Percentiles rank a stretch among this genome's conserved stretches.
Conservation (phyloP, 2,329 filamentous ascomycete genomes). For the Gliomastix tumulicola region DNA sequence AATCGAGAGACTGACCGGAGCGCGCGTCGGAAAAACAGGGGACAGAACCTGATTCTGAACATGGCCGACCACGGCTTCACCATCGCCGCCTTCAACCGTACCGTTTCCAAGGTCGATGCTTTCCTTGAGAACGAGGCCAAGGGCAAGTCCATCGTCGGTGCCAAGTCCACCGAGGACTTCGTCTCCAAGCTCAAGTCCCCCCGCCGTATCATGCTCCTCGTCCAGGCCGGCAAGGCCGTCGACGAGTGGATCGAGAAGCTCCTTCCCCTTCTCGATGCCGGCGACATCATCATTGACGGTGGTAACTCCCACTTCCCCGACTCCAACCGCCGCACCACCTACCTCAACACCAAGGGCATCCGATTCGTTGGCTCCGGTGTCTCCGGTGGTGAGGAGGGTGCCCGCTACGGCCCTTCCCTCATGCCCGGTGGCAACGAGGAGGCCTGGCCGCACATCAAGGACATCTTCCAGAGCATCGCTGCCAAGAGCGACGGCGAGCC, state of each 20-base stretch:
- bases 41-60: conserved; percentile 84
- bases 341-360: conserved; percentile 81
- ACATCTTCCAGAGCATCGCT: conserved; percentile 95
- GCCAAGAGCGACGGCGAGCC: conserved; percentile 96
- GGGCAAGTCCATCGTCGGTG: conserved; percentile 92
- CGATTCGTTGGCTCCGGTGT: conserved; percentile 96
- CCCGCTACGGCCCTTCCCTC: conserved; percentile 91
- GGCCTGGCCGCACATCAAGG: conserved; percentile 97
- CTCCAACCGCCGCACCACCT: conserved; percentile 93
- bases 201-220: conserved; percentile 95
- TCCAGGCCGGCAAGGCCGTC: conserved; percentile 96
- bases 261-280: conserved; percentile 71
- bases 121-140: conserved; percentile 90
- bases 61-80: conserved; percentile 91
- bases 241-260: conserved; percentile 98
- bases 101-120: conserved; percentile 93
- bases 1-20: conserved; percentile 7
- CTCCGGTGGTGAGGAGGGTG: conserved; percentile 98
- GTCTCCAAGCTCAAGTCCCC: conserved; percentile 94
- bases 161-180: conserved; percentile 91
- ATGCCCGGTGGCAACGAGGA: conserved; percentile 99
- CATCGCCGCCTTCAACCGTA: conserved; percentile 97
- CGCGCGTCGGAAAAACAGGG: conserved; percentile 36
- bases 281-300: conserved; percentile 99
- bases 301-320: conserved; percentile 98